Conservation (phyloP, 2,329 filamentous ascomycete species). For the Aspergillus sp. region DNA sequence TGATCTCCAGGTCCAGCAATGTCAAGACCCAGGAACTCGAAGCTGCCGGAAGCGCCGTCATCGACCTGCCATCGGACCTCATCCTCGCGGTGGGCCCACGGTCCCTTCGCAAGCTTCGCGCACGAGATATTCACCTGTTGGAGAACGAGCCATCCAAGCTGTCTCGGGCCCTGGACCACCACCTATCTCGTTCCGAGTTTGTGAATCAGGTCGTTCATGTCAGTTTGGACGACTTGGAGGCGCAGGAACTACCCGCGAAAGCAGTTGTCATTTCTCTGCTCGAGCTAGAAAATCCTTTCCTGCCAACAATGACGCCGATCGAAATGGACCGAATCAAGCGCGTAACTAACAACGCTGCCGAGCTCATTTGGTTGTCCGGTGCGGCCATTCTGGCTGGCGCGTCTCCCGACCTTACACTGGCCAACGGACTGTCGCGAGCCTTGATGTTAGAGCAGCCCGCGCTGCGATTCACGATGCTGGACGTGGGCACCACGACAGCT, state of each 20-base stretch:
- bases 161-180: too few species aligned
- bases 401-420: conserved; percentile 5
- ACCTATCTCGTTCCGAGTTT: too few species aligned
- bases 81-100: too few species aligned
- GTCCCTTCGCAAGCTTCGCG: too few species aligned
- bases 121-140: too few species aligned
- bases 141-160: too few species aligned
- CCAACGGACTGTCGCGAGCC: conserved; percentile 3
- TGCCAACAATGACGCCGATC: conserved; percentile 1
- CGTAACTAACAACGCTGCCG: conserved; percentile 5
- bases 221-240: conserved; percentile 2
- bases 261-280: conserved; percentile 1
- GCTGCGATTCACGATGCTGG: conserved; percentile 4
- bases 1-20: too few species aligned
- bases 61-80: too few species aligned
- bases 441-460: conserved; percentile 8
- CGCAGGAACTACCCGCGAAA: neutral
- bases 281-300: conserved; percentile 2
- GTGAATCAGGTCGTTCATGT: too few species aligned
- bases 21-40: too few species aligned
- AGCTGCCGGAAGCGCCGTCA: too few species aligned
- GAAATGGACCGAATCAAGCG: conserved; percentile 5
- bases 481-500: too few species aligned
- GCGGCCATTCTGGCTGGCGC: conserved; percentile 2
- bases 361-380: conserved; percentile 6